phyloP scores from a whole-genome alignment of 2,329 filamentous ascomycete species.

The Lasiodiplodia gonubiensis region DNA sequence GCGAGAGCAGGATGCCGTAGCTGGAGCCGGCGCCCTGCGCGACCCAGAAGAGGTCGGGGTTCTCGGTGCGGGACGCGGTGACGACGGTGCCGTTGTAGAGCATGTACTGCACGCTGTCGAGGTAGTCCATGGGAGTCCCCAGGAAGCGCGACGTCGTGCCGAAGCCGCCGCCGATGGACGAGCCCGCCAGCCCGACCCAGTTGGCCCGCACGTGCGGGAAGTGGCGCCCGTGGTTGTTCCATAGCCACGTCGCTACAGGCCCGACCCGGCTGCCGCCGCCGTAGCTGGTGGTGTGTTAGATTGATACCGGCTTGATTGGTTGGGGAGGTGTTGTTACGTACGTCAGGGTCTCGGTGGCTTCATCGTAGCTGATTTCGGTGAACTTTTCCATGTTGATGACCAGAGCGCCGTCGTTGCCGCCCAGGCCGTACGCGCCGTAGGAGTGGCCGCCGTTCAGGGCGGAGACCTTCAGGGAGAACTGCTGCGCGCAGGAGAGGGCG shows the following conservation, averaged over 20 bases:
- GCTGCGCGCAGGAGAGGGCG: conserved; percentile 31
- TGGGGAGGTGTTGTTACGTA: conserved; percentile 22
- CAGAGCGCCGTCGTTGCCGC: conserved; percentile 30
- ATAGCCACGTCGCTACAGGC: conserved; percentile 32
- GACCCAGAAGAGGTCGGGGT: conserved; percentile 13
- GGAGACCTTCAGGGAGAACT: conserved; percentile 30
- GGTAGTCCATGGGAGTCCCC: conserved; percentile 32
- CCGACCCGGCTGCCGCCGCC: conserved; percentile 33
- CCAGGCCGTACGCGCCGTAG: conserved; percentile 32
- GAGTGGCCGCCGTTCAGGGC: conserved; percentile 33
- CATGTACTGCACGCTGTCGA: conserved; percentile 31
- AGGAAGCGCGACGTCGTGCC: conserved; percentile 33
- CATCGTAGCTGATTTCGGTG: conserved; percentile 31
- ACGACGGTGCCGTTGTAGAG: conserved; percentile 16
- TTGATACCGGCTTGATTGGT: not conserved
- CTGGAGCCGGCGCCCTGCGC: conserved; percentile 33
- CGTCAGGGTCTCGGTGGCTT: conserved; percentile 30
- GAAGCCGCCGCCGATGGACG: conserved; percentile 33
- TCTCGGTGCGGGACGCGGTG: conserved; percentile 29
- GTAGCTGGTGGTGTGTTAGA: conserved; percentile 27
- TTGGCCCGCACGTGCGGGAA: conserved; percentile 34
- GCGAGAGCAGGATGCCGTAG: conserved; percentile 32
- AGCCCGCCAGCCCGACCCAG: conserved; percentile 32
- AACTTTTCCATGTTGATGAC: conserved; percentile 33
- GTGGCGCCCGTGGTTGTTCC: conserved; percentile 33